These are phyloP conservation scores for Wickerhamomyces tratensis DNA, from an alignment of 805 yeast genomes.

Conservation along the genomic window DNA sequence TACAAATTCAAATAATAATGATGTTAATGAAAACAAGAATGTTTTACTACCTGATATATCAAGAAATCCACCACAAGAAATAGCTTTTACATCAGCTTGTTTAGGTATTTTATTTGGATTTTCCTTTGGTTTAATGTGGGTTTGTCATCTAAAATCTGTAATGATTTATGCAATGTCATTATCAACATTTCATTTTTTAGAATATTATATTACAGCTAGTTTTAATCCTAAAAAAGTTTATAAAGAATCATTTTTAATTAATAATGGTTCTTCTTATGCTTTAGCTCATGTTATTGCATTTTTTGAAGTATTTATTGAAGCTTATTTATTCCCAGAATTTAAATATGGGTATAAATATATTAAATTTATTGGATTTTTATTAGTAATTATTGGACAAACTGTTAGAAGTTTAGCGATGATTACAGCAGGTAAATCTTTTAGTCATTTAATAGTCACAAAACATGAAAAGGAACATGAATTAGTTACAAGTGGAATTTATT, in stretches of 20 bases:
- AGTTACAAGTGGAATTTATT: constrained; percentile 68
- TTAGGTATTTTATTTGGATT: constrained; percentile 36
- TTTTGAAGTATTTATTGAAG: constrained; percentile 37
- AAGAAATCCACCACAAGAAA: constrained; percentile 31
- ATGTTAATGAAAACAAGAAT: too few species aligned
- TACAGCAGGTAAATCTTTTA: constrained; percentile 79
- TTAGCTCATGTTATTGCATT: constrained; percentile 49
- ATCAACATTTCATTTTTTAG: constrained; percentile 68
- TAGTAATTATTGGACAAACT: constrained; percentile 53
- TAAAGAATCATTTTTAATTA: constrained; percentile 58
- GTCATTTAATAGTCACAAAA: constrained; percentile 59
- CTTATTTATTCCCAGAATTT: constrained; percentile 27
- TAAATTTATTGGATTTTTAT: constrained; percentile 33
- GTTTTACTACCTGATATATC: constrained; percentile 20
- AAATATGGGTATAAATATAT: constrained; percentile 14
- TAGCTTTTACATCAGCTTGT: constrained; percentile 32
- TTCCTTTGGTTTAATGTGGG: constrained; percentile 20
- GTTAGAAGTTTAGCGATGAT: constrained; percentile 74
- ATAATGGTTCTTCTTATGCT: constrained; percentile 51
- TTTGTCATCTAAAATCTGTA: constrained; percentile 22
- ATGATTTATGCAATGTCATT: constrained; percentile 43
- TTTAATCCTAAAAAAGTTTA: constrained; percentile 61
- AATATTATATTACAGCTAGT: constrained; percentile 70
- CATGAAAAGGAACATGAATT: constrained; percentile 49
- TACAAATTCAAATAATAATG: too few species aligned